Conservation (phyloP, 331 rosid species). For the Malus hybrid region DNA sequence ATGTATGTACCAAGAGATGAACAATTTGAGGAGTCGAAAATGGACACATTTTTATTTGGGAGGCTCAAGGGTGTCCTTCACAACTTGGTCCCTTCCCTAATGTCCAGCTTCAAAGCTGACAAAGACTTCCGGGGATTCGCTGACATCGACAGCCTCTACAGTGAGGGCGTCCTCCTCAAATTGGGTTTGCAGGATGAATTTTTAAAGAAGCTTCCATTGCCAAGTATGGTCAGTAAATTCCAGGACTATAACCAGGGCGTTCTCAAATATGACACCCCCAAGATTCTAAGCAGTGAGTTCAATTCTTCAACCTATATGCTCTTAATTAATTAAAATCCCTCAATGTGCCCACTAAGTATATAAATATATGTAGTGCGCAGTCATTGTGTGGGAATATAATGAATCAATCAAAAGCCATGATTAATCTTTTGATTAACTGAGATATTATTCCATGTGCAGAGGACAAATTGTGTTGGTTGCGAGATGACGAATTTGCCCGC, state of each 20-base stretch:
- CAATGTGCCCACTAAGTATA: not conserved
- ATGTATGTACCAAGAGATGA: constrained; percentile 92
- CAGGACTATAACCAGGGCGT: constrained; percentile 58
- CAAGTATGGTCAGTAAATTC: constrained; percentile 42
- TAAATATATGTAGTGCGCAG: constrained; percentile 1
- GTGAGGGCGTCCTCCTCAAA: constrained; percentile 60
- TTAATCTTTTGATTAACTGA: not conserved
- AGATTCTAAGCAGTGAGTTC: constrained; percentile 76
- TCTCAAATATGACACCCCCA: constrained; percentile 72
- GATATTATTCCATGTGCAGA: constrained; percentile 35
- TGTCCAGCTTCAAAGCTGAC: constrained; percentile 48
- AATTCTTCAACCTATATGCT: not conserved
- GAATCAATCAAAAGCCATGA: not conserved
- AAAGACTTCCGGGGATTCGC: constrained; percentile 70
- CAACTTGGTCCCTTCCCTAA: constrained; percentile 63
- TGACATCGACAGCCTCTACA: constrained; percentile 81
- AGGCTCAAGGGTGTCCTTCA: constrained; percentile 80
- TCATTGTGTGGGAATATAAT: not conserved
- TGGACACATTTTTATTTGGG: constrained; percentile 54
- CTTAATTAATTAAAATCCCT: not conserved
- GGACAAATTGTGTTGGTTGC: constrained; percentile 86
- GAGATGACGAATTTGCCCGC: constrained; percentile 95
- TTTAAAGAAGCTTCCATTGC: constrained; percentile 55
- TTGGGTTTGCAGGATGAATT: constrained; percentile 64
- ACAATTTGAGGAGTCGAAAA: constrained; percentile 79